phyloP scores from a whole-genome alignment of 176 grass and related monocot genomes.

The Hordeum vulgare region DNA sequence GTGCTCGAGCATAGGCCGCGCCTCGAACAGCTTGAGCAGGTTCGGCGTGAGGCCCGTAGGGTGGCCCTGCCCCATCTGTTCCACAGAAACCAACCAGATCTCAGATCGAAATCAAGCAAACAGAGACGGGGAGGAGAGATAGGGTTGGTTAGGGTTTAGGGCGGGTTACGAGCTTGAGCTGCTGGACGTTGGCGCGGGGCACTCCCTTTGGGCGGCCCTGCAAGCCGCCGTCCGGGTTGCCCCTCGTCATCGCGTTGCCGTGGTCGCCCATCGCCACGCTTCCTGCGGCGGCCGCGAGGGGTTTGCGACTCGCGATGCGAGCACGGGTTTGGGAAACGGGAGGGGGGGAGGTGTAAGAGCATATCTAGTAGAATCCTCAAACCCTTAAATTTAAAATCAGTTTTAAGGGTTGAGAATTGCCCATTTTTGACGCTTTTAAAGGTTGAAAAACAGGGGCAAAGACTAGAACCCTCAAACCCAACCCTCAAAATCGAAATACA shows the following conservation, averaged over 20 bases:
- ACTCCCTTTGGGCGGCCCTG: slow-evolving; percentile 65
- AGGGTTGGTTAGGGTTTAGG: slow-evolving; percentile 29
- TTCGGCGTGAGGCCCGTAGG: slow-evolving; percentile 76
- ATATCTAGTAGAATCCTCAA: too few relatives aligned
- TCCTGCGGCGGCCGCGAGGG: background rate
- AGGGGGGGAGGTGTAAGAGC: too few relatives aligned
- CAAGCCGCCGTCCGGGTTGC: slow-evolving; percentile 48
- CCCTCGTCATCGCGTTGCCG: slow-evolving; percentile 63
- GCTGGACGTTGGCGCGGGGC: slow-evolving; percentile 68
- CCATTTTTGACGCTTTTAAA: too few relatives aligned
- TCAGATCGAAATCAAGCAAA: slow-evolving; percentile 3
- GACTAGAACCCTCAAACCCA: too few relatives aligned
- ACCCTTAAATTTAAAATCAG: too few relatives aligned
- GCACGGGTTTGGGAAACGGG: background rate
- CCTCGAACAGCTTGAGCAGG: slow-evolving; percentile 71
- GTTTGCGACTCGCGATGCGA: background rate
- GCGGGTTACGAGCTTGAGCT: slow-evolving; percentile 59
- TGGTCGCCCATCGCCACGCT: slow-evolving; percentile 63
- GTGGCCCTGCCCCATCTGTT: slow-evolving; percentile 72
- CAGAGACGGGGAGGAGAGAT: background rate
- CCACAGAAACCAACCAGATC: background rate
- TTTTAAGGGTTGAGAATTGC: too few relatives aligned
- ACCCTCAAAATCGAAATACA: too few relatives aligned
- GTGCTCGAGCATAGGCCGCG: slow-evolving; percentile 55
- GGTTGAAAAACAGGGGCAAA: too few relatives aligned